Percentiles rank a stretch among this genome's conserved stretches.
phyloP scores from a whole-genome alignment of 352 stramenopile species.

The Globisporangium radiosum region DNA sequence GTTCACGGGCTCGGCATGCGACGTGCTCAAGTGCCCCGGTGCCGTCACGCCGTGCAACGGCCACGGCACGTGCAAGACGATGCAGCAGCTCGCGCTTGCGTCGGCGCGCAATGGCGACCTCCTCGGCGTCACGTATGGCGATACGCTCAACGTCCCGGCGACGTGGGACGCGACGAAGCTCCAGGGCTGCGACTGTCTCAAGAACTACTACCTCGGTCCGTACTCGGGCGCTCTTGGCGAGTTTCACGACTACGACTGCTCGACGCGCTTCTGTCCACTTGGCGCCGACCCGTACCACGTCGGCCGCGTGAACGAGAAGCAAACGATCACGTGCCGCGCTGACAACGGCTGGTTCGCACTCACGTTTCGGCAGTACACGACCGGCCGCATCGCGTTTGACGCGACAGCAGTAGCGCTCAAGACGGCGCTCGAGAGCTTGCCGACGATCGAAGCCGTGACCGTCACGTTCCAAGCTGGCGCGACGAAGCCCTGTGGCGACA shows the following conservation, averaged over 20 bases:
- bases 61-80: constrained; percentile 67
- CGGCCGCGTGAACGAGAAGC: constrained; percentile 64
- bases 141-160: constrained; percentile 39
- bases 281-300: constrained; percentile 81
- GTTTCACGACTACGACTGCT: constrained; percentile 66
- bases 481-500: constrained; percentile 27
- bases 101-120: constrained; percentile 32
- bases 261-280: constrained; percentile 74
- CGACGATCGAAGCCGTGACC: constrained; percentile 39
- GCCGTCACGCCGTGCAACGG: constrained; percentile 41
- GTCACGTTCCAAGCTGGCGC: constrained; percentile 40
- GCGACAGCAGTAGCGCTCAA: constrained; percentile 33
- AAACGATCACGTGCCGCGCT: constrained; percentile 48
- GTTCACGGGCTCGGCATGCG: constrained; percentile 78
- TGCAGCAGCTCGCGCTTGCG: constrained; percentile 51
- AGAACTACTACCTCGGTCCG: constrained; percentile 59
- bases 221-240: constrained; percentile 52
- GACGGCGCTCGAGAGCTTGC: constrained; percentile 44
- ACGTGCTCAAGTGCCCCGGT: constrained; percentile 47
- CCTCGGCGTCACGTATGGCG: constrained; percentile 53
- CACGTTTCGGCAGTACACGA: constrained; percentile 64
- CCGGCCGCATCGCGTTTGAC: constrained; percentile 40
- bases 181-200: constrained; percentile 73
- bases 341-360: constrained; percentile 55
- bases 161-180: constrained; percentile 85